Conservation (phyloP, 306 rosid genomes). For the Pyrus betulifolia region DNA sequence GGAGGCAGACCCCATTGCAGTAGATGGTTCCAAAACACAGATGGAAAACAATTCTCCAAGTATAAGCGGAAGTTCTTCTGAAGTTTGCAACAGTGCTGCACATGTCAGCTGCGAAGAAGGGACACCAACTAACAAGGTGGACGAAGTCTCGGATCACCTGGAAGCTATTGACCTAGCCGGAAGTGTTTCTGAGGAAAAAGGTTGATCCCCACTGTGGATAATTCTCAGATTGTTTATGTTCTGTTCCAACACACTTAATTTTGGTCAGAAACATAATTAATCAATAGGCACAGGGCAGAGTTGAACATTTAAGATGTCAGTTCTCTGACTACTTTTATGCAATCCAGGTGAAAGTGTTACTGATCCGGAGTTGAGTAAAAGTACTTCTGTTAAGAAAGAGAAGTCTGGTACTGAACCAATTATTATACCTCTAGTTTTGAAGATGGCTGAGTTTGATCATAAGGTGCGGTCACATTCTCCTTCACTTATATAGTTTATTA, state of each 20-base stretch:
- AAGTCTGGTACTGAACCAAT: slow-evolving; percentile 77
- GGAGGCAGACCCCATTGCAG: slow-evolving; percentile 33
- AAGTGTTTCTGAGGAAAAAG: slow-evolving; percentile 37
- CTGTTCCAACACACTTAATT: slow-evolving; percentile 1
- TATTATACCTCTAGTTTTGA: slow-evolving; percentile 77
- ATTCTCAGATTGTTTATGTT: neutral
- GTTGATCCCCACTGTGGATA: slow-evolving; percentile 26
- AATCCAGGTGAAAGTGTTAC: slow-evolving; percentile 46
- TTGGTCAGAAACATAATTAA: neutral
- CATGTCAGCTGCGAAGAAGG: slow-evolving; percentile 28
- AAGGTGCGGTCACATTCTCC: slow-evolving; percentile 42
- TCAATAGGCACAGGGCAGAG: neutral
- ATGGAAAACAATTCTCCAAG: slow-evolving; percentile 22
- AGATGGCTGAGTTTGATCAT: slow-evolving; percentile 97
- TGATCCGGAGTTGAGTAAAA: slow-evolving; percentile 34
- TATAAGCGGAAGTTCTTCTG: slow-evolving; percentile 17
- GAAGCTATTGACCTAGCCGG: slow-evolving; percentile 33
- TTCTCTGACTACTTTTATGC: slow-evolving; percentile 10
- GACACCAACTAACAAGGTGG: slow-evolving; percentile 30
- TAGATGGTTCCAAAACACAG: slow-evolving; percentile 34
- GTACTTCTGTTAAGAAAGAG: slow-evolving; percentile 36
- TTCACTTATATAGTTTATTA: neutral
- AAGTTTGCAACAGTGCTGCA: slow-evolving; percentile 16
- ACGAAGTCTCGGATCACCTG: slow-evolving; percentile 32
- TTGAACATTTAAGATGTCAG: neutral